Evolutionary conservation across 2,329 filamentous ascomycete species (phyloP).

Genomic region (Hymenoscyphus fructigenus): DNA sequence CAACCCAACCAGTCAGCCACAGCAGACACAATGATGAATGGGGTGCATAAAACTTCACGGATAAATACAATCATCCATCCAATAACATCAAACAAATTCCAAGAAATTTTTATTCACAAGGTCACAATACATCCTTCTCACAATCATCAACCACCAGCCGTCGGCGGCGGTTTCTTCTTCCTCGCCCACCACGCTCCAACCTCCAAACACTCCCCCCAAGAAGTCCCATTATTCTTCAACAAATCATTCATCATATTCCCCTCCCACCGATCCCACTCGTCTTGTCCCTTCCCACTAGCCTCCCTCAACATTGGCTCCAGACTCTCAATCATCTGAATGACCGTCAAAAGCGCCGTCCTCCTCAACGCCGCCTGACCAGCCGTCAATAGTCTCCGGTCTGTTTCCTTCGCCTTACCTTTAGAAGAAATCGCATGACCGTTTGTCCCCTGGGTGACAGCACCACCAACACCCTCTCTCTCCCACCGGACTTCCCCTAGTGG

Average conservation of each 20-base stretch:
- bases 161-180: conserved; percentile 64
- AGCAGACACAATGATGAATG: not conserved
- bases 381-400: conserved; percentile 32
- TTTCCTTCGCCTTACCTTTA: conserved; percentile 35
- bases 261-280: conserved; percentile 92
- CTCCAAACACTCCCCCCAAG: conserved; percentile 81
- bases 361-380: conserved; percentile 71
- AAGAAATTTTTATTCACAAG: no score
- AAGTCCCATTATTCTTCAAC: conserved; percentile 73
- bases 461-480: conserved; percentile 75
- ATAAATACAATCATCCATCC: not conserved
- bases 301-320: conserved; percentile 81
- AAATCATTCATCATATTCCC: conserved; percentile 83
- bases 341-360: conserved; percentile 75
- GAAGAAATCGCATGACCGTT: conserved; percentile 46
- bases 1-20: conserved; percentile 3
- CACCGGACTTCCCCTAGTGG: conserved; percentile 82
- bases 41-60: not conserved
- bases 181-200: conserved; percentile 87
- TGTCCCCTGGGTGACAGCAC: conserved; percentile 58
- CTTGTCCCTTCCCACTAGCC: conserved; percentile 79
- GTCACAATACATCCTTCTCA: no score
- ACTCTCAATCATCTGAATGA: conserved; percentile 80
- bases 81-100: no score
- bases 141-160: conserved; percentile 12